Evolutionary conservation across 2,329 filamentous ascomycete genomes (phyloP), one percentile per base, ranked within the genome.

Genomic region (Aspergillus aculeatus): DNA sequence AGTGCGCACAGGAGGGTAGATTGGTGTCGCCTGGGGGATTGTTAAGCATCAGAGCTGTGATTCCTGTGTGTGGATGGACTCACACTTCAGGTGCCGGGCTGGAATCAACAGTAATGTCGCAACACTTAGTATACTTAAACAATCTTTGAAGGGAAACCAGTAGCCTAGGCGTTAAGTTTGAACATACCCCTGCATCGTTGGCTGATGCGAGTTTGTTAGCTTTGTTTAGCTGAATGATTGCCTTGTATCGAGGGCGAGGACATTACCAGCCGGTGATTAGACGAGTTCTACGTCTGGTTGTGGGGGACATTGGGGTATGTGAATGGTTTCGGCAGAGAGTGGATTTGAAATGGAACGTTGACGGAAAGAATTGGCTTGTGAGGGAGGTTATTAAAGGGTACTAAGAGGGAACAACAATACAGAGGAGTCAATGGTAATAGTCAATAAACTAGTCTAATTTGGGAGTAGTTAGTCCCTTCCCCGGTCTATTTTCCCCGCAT

Each of bases 41-140:
- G 11, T 29, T 47, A 50, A 63, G 16, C 52, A 10, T 19, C 2
- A 19, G 14, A 19, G 14, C 16, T 44, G 6, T 5, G 6, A 19
- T 9, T 19, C 23, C 5, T 3, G 38, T 19, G 14, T 0, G 38
- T 7, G 38, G 0, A 44, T 44, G 6, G 1, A 44, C 38, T 19
- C 38, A 69, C 68, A 70, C 60, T 62, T 70, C 14, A 69, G 50
- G 60, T 70, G 68, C 2, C 68, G 68, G 26, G 38, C 68, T 69
- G 35, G n/a, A n/a, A n/a, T n/a, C 38, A 41, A 41, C 3, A 9
- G 29, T 5, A 3, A 50, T 19, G 4, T 4, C 48, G 9, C 52
- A 24, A 47, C 19, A 2, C 26, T 44, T 4, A 41, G 35, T 41
- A 29, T 19, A 41, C 9, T 5, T 16, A n/a, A 16, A 32, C 41